Conservation (phyloP, 345 rosid genomes). For the Eucalyptus polybractea region DNA sequence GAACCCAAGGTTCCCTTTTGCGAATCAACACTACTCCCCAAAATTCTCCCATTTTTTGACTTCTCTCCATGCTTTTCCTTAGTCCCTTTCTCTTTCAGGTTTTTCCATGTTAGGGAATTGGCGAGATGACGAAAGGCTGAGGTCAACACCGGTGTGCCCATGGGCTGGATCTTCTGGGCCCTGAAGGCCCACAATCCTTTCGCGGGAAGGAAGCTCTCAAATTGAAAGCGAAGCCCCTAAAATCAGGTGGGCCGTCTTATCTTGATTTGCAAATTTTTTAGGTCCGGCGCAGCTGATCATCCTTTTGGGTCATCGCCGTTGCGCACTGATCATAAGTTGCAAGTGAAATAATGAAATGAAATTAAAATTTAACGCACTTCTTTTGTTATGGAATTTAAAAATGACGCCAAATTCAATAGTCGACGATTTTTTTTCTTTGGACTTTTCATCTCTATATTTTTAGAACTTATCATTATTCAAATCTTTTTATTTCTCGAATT, state of each 20-base stretch:
- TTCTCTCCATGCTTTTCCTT: neutral
- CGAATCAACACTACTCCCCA: neutral
- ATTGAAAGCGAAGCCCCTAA: neutral
- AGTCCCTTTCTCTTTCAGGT: neutral
- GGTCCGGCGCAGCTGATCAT: neutral
- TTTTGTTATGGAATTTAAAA: neutral
- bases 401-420: neutral
- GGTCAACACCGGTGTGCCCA: neutral
- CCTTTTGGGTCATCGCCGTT: neutral
- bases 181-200: neutral
- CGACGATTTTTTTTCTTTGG: neutral
- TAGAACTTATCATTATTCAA: neutral
- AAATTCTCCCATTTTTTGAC: neutral
- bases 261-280: neutral
- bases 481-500: accelerated
- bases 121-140: neutral
- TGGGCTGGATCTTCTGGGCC: neutral
- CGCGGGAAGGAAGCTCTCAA: neutral
- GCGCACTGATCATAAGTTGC: neutral
- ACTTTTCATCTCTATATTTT: neutral
- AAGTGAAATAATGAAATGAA: neutral
- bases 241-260: neutral
- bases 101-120: neutral
- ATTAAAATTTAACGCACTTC: neutral
- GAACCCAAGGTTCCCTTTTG: neutral